Evolutionary conservation across 352 stramenopile genomes (phyloP), one percentile per base, ranked within the genome.

Genomic region (Phytopythium ostracodes): DNA sequence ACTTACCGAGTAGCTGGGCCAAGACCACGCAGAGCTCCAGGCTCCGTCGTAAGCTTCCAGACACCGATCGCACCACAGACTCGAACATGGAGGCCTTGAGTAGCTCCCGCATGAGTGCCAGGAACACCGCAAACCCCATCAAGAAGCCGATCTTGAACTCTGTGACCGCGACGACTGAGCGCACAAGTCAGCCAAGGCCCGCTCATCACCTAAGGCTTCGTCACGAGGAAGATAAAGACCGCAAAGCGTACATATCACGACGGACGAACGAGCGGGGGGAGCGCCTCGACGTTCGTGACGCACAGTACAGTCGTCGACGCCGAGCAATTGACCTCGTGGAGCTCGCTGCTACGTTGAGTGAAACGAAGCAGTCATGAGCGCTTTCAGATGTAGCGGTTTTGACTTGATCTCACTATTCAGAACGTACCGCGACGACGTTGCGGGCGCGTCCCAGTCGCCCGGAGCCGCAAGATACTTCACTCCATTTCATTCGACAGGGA

Each of bases 131-230:
- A 6, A 25, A n/a, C 60, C 87, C 74, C 53, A 78, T 84, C 58
- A 98, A 90, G 64, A 93, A 97, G 11, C 91, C 90, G 49, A 98
- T 76, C 65, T 97, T 97, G 67, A 92, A 88, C 27, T 20, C 65
- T 17, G 35, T 40, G 18, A 65, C 33, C 18, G 52, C 20, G 7
- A 12, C 9, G 42, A 47, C 42, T 9, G 42, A 47, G 42, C 20
- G 20, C 12, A 8, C 14, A 7, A 47, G 42, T 25, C 42, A 47
- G 42, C 10, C 42, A 25, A 47, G 42, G 6, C 42, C 24, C 18
- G 20, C 18, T 47, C 10, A 22, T 14, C 4, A 15, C 18, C 42
- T 2, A 22, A n/a, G n/a, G 18, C 17, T 47, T 47, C 18, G 0
- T 47, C 42, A 22, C 14, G 20, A 15, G 42, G 42, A 25, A n/a